phyloP scores from a whole-genome alignment of 192 early-diverging fungal species.

The Rhizophagus sp. region DNA sequence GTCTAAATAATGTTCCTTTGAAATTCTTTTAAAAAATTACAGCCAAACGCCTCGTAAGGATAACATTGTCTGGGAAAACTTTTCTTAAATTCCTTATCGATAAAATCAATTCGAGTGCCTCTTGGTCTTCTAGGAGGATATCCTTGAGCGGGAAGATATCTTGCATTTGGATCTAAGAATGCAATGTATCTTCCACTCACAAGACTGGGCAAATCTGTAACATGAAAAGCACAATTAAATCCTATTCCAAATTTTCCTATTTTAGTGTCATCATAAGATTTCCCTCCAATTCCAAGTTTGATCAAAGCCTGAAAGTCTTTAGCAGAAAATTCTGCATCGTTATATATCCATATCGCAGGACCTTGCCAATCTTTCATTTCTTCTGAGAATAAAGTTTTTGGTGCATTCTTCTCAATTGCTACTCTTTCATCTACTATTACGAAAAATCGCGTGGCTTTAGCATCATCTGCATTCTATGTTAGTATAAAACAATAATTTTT shows the following conservation, averaged over 20 bases:
- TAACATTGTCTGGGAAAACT: background rate
- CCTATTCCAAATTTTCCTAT: slow-evolving; percentile 5
- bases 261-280: background rate
- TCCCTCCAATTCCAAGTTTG: slow-evolving; percentile 30
- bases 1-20: slow-evolving; percentile 2
- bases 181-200: slow-evolving; percentile 26
- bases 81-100: background rate
- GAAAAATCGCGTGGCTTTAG: slow-evolving; percentile 15
- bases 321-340: slow-evolving; percentile 26
- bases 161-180: slow-evolving; percentile 32
- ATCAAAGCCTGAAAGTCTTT: slow-evolving; percentile 16
- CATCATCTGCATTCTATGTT: slow-evolving; percentile 29
- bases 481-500: background rate
- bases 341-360: slow-evolving; percentile 33
- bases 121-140: background rate
- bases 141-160: slow-evolving; percentile 18
- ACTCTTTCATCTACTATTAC: slow-evolving; percentile 23
- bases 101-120: background rate
- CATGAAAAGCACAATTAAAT: slow-evolving; percentile 23
- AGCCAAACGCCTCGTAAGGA: background rate
- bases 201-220: slow-evolving; percentile 31
- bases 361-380: slow-evolving; percentile 33
- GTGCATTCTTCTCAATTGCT: no score
- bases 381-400: background rate
- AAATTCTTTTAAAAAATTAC: background rate